phyloP scores from a whole-genome alignment of 2,329 filamentous ascomycete species.

The Xylogone sp. region DNA sequence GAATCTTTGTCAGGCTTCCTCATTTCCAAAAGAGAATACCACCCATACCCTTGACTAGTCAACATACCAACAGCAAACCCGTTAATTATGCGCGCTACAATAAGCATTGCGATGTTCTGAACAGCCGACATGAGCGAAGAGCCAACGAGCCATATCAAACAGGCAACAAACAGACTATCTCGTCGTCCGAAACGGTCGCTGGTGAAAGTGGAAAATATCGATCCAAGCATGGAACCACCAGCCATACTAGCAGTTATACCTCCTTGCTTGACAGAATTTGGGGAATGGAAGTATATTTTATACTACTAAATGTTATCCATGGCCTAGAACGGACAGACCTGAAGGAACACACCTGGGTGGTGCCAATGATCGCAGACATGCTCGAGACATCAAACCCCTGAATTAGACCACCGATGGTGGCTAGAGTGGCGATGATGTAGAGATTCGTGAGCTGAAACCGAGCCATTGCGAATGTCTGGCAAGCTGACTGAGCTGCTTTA shows the following conservation, averaged over 20 bases:
- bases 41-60: not conserved
- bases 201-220: slow-evolving; percentile 38
- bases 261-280: slow-evolving; percentile 33
- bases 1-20: slow-evolving; percentile 55
- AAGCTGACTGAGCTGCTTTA: not conserved
- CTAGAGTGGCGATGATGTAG: slow-evolving; percentile 2
- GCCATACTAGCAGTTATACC: slow-evolving; percentile 46
- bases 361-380: slow-evolving; percentile 49
- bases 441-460: slow-evolving; percentile 3
- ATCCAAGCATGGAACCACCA: slow-evolving; percentile 44
- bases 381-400: slow-evolving; percentile 51
- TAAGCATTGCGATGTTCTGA: slow-evolving; percentile 61
- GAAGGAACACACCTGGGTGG: slow-evolving; percentile 29
- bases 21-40: not conserved
- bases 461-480: not conserved
- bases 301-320: slow-evolving; percentile 25
- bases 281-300: slow-evolving; percentile 46
- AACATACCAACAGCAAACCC: slow-evolving; percentile 58
- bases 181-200: slow-evolving; percentile 43
- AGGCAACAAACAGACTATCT: slow-evolving; percentile 41
- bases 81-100: slow-evolving; percentile 67
- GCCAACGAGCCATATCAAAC: slow-evolving; percentile 41
- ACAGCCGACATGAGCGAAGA: slow-evolving; percentile 47
- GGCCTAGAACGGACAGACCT: not conserved
- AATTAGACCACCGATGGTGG: slow-evolving; percentile 3